Percentiles rank a stretch among this genome's conserved stretches.
phyloP scores from a whole-genome alignment of 306 rosid genomes.

The Begonia loranthoides region DNA sequence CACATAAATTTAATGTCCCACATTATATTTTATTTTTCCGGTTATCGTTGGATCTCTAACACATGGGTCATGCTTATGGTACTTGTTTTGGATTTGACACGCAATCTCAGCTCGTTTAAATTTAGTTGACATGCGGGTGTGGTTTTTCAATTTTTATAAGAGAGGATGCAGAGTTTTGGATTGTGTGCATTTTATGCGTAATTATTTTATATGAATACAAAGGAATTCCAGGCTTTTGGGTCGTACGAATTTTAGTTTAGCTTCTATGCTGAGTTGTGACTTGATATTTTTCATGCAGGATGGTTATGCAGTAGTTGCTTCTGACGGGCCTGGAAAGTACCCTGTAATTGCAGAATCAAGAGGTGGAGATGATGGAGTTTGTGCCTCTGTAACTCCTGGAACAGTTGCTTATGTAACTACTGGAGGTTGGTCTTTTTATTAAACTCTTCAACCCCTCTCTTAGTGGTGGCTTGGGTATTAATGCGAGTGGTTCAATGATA shows the following conservation, averaged over 20 bases:
- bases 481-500: no score
- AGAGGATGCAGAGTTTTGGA: background rate
- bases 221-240: background rate
- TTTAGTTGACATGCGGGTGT: background rate
- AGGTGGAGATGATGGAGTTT: conserved; percentile 69
- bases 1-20: no score
- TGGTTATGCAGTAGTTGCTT: conserved; percentile 84
- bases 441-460: background rate
- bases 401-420: conserved; percentile 82
- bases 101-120: background rate
- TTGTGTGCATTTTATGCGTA: background rate
- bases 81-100: no score
- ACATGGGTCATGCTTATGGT: no score
- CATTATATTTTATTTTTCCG: no score
- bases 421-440: conserved; percentile 39
- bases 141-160: background rate
- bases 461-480: background rate
- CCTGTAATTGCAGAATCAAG: conserved; percentile 63
- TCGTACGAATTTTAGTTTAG: background rate
- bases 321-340: conserved; percentile 81
- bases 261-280: background rate
- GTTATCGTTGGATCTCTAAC: no score
- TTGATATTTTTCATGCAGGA: conserved; percentile 26
- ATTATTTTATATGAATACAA: no score
- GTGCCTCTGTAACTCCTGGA: conserved; percentile 43